These are phyloP conservation scores for Pezicula radicicola DNA, from an alignment of 2,329 filamentous ascomycete genomes.

Conservation along the genomic window DNA sequence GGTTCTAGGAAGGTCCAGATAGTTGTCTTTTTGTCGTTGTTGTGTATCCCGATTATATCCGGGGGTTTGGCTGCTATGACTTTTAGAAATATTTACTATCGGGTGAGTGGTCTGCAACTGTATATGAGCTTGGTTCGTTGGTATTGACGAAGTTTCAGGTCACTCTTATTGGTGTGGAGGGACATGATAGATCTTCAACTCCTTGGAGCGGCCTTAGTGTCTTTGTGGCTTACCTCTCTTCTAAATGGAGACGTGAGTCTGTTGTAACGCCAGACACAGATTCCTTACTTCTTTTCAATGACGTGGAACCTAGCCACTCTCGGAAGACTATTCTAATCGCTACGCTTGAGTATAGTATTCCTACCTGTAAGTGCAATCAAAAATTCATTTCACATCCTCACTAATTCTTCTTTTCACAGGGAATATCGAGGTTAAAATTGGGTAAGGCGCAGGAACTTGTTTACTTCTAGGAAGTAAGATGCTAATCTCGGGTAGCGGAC, in stretches of 20 bases:
- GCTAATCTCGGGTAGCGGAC: neutral
- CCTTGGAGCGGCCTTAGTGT: neutral
- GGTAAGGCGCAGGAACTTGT: neutral
- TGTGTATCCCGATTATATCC: neutral
- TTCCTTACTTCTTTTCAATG: neutral
- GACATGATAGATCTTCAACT: neutral
- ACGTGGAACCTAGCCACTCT: neutral
- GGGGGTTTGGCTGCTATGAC: neutral
- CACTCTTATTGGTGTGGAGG: neutral
- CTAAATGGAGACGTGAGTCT: neutral
- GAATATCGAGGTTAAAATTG: neutral
- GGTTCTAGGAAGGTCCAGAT: constrained; percentile 6
- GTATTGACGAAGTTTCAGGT: neutral
- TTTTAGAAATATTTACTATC: neutral
- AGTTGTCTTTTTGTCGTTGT: neutral
- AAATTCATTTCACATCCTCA: too few relatives aligned
- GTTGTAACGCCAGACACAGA: neutral
- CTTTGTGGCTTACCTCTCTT: neutral
- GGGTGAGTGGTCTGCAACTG: neutral
- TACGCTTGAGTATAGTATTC: neutral
- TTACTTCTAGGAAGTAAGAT: neutral
- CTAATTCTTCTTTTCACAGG: neutral
- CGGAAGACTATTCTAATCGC: neutral
- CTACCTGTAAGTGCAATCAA: neutral
- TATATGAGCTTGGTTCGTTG: neutral